Evolutionary conservation across 768 basidiomycete genomes (phyloP), one percentile per base, ranked within the genome.

Genomic region (Suillus alpinus): DNA sequence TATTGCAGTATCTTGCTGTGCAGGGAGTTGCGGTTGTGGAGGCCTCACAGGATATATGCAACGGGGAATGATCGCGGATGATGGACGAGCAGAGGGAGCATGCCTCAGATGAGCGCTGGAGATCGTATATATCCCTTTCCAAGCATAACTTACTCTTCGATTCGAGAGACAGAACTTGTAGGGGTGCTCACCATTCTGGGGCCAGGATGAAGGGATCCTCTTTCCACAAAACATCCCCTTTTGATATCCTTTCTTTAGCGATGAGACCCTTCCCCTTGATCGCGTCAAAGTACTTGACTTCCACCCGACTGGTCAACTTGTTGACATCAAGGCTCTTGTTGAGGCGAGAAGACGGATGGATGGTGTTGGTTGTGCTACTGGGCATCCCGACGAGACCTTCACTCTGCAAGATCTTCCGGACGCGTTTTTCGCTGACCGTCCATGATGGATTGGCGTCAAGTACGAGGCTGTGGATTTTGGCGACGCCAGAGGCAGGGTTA

Each of bases 211-310:
- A 92, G 1, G 91, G 91, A 67, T 92, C 89, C 68, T 95, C 93
- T 61, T 86, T 88, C 92, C 94, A 95, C 18, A 96, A 71, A 4
- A 85, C 76, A 63, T 95, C 91, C 0, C 89, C 91, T 66, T 86
- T 82, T 29, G 76, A 74, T 57, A 95, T 88, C 34, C 80, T 77
- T 55, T 85, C 82, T 37, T 74, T 83, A 1, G 92, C 91, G 0
- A 95, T 83, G 39, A 96, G 77, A 0, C 94, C 94, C 67, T 95
- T 95, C 3, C 94, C 94, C 67, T 88, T 94, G 60, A 78, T 77
- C 62, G 80, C 79, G 52, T 84, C 79, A 67, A 93, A 93, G 73
- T 85, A 81, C 68, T 78, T 82, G 6, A 92, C 89, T 47, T 82
- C 77, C 10, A 91, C 80, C 67, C 87, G 89, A 13, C 71, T 70